These are phyloP conservation scores for Metarhizium brunneum DNA, from an alignment of 2,329 filamentous ascomycete genomes.

Conservation along the genomic window DNA sequence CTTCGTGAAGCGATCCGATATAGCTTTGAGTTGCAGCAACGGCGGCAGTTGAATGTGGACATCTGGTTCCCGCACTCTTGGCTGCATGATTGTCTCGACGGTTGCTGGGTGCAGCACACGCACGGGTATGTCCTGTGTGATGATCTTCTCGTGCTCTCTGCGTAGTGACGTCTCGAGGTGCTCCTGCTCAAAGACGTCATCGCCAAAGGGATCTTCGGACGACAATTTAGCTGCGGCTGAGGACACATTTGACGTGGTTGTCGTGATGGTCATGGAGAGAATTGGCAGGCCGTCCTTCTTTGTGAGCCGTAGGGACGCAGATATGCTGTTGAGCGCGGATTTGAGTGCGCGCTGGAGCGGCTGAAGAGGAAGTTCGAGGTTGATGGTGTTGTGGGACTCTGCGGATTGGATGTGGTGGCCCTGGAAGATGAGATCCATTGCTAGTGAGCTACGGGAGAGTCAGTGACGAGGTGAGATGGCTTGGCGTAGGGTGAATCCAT, in stretches of 20 bases:
- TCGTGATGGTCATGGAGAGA: constrained; percentile 82
- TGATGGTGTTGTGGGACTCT: constrained; percentile 77
- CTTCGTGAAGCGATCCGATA: constrained; percentile 91
- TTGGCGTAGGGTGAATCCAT: constrained; percentile 29
- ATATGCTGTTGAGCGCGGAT: constrained; percentile 72
- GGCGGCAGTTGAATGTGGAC: constrained; percentile 88
- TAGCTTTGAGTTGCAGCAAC: constrained; percentile 79
- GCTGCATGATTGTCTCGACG: constrained; percentile 92
- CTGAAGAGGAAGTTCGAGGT: constrained; percentile 86
- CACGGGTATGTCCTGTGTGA: constrained; percentile 95
- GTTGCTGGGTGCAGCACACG: constrained; percentile 74
- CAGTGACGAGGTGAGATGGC: not conserved
- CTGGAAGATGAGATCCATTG: constrained; percentile 79
- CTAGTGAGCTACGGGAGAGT: constrained; percentile 35
- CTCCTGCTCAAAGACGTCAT: constrained; percentile 36
- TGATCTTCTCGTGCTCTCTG: constrained; percentile 76
- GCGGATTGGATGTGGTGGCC: constrained; percentile 79
- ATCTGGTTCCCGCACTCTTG: constrained; percentile 80
- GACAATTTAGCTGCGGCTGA: constrained; percentile 18
- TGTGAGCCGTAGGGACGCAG: constrained; percentile 78
- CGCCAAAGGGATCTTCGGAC: constrained; percentile 29
- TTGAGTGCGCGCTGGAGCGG: constrained; percentile 85
- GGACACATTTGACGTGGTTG: constrained; percentile 46
- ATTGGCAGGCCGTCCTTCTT: constrained; percentile 86
- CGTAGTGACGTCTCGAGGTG: constrained; percentile 47